Evolutionary conservation across 2,329 filamentous ascomycete genomes (phyloP).

Genomic region (Knoxdaviesia capensis): DNA sequence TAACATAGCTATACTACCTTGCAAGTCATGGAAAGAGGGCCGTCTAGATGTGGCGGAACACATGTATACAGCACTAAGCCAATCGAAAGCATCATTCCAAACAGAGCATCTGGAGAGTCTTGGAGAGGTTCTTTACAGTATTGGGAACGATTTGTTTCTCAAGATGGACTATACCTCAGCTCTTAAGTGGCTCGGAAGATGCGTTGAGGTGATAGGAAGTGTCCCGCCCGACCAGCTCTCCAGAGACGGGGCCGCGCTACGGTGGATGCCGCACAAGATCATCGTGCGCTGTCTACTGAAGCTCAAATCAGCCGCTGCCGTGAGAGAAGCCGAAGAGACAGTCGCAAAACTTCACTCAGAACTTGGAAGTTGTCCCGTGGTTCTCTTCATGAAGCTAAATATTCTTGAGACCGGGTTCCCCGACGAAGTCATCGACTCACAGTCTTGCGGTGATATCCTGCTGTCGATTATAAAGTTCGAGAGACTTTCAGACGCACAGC

Average conservation of each 20-base stretch:
- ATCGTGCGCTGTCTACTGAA: constrained; percentile 35
- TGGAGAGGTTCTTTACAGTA: constrained; percentile 48
- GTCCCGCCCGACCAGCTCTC: constrained; percentile 36
- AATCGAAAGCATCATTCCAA: constrained; percentile 19
- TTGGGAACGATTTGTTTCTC: constrained; percentile 39
- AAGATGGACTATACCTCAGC: constrained; percentile 34
- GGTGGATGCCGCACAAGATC: constrained; percentile 44
- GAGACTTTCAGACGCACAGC: constrained; percentile 38
- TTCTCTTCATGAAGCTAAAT: constrained; percentile 49
- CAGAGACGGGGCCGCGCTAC: constrained; percentile 40
- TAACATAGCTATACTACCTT: constrained; percentile 5
- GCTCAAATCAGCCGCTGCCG: constrained; percentile 19
- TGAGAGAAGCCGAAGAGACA: constrained; percentile 32
- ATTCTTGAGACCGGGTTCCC: constrained; percentile 28
- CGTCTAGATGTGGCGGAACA: constrained; percentile 60
- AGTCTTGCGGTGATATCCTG: constrained; percentile 31
- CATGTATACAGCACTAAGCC: constrained; percentile 44
- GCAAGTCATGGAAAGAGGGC: constrained; percentile 53
- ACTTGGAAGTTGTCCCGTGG: constrained; percentile 41
- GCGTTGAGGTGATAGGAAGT: constrained; percentile 34
- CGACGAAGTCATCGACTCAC: constrained; percentile 24
- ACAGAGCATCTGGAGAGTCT: constrained; percentile 33
- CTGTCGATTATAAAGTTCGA: constrained; percentile 38
- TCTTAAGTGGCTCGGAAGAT: constrained; percentile 53
- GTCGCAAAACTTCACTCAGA: constrained; percentile 41